phyloP scores from a whole-genome alignment of 1,284 basidiomycete species.

The Ganoderma leucocontextum region DNA sequence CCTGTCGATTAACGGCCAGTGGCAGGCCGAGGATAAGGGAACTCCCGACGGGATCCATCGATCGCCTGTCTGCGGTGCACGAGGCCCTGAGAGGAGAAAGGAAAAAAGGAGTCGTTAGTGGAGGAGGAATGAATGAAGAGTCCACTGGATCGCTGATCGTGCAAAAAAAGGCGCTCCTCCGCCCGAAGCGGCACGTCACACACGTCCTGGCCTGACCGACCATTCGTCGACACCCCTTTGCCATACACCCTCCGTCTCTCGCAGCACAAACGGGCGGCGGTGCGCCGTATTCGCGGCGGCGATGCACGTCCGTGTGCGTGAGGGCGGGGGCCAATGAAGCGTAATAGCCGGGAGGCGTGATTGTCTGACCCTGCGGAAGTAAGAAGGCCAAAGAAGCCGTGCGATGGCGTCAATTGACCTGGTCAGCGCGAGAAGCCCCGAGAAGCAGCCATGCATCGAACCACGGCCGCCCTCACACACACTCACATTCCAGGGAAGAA shows the following conservation, averaged over 20 bases:
- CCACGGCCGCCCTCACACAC: constrained; percentile 25
- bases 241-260: neutral
- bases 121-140: constrained; percentile 15
- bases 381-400: constrained; percentile 16
- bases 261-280: neutral
- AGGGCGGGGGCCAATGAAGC: constrained; percentile 8
- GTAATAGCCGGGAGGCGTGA: constrained; percentile 12
- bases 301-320: constrained; percentile 10
- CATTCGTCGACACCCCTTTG: neutral
- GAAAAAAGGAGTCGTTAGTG: constrained; percentile 1
- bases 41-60: neutral
- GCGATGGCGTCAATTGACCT: constrained; percentile 23
- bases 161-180: constrained; percentile 15
- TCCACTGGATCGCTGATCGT: constrained; percentile 16
- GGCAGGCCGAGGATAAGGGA: constrained; percentile 1
- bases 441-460: constrained; percentile 31
- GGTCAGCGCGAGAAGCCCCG: constrained; percentile 31
- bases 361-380: constrained; percentile 5
- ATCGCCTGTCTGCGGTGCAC: constrained; percentile 11
- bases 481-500: constrained; percentile 24
- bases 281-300: constrained; percentile 1
- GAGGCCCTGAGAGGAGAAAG: constrained; percentile 6
- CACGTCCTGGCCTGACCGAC: neutral
- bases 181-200: constrained; percentile 13
- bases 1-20: neutral